Evolutionary conservation across 2,329 filamentous ascomycete genomes (phyloP).

Genomic region (Alternaria ethzedia): DNA sequence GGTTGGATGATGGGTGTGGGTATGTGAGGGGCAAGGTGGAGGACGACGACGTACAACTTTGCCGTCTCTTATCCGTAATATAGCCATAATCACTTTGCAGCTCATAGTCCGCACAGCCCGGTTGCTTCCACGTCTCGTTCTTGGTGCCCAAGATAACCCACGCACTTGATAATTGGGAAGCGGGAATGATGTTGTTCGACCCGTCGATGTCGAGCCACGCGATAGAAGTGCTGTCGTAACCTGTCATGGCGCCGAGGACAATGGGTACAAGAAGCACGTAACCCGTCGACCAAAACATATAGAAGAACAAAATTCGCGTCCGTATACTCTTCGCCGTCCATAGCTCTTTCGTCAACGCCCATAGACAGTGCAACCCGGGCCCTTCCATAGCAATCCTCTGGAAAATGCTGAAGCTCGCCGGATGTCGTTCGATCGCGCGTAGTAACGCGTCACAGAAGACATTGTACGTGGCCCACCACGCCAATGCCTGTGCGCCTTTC

Average conservation of each 20-base stretch:
- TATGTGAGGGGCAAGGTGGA: not conserved
- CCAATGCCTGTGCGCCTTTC: slow-evolving; percentile 40
- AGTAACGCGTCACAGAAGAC: slow-evolving; percentile 46
- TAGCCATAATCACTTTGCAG: not conserved
- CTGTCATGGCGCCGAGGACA: slow-evolving; percentile 46
- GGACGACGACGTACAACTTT: not conserved
- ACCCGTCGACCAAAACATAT: slow-evolving; percentile 37
- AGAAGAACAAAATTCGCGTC: slow-evolving; percentile 34
- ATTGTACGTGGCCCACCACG: slow-evolving; percentile 37
- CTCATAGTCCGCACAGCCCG: slow-evolving; percentile 6
- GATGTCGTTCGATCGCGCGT: slow-evolving; percentile 43
- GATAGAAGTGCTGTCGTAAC: slow-evolving; percentile 41
- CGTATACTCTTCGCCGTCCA: slow-evolving; percentile 27
- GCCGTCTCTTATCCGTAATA: not conserved
- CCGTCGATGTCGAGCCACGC: slow-evolving; percentile 36
- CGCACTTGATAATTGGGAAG: slow-evolving; percentile 11
- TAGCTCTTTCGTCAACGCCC: slow-evolving; percentile 36
- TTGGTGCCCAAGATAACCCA: slow-evolving; percentile 12
- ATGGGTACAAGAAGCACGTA: slow-evolving; percentile 44
- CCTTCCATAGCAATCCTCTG: slow-evolving; percentile 40
- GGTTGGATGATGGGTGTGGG: not conserved
- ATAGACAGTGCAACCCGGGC: slow-evolving; percentile 26
- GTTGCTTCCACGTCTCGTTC: slow-evolving; percentile 20
- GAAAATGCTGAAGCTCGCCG: slow-evolving; percentile 44
- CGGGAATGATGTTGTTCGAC: slow-evolving; percentile 36